Conservation (phyloP, 75 land plant genomes). For the Ceratopteris richardii region DNA sequence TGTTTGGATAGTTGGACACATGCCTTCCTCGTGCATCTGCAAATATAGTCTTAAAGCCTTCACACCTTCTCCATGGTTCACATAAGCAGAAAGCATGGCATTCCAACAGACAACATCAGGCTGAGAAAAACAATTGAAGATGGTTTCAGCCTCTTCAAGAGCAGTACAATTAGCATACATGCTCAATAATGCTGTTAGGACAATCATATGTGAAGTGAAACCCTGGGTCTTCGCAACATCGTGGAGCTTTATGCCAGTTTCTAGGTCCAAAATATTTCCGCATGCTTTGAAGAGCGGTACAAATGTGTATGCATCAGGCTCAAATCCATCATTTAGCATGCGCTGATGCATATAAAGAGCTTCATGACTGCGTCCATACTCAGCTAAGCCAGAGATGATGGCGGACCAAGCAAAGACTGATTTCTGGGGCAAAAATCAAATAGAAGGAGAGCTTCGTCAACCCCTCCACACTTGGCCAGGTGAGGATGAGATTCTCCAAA, state of each 20-base stretch:
- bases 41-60: neutral
- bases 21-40: conserved; percentile 5
- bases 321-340: conserved; percentile 22
- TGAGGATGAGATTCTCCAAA: neutral
- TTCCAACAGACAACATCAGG: conserved; percentile 1
- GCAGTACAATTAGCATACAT: conserved; percentile 39
- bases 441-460: conserved; percentile 1
- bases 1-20: neutral
- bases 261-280: neutral
- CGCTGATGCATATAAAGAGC: conserved; percentile 28
- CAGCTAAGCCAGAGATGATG: conserved; percentile 36
- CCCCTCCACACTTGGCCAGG: neutral
- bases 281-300: neutral
- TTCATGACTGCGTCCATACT: conserved; percentile 16
- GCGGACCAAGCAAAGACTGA: conserved; percentile 46
- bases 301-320: neutral
- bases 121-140: conserved; percentile 17
- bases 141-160: conserved; percentile 27
- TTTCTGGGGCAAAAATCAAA: conserved; percentile 17
- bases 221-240: conserved; percentile 2
- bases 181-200: conserved; percentile 26
- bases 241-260: neutral
- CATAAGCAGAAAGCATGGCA: neutral
- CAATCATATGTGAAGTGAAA: conserved; percentile 16
- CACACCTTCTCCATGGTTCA: neutral